phyloP scores from a whole-genome alignment of 345 rosid species.

The Citrus sp. region DNA sequence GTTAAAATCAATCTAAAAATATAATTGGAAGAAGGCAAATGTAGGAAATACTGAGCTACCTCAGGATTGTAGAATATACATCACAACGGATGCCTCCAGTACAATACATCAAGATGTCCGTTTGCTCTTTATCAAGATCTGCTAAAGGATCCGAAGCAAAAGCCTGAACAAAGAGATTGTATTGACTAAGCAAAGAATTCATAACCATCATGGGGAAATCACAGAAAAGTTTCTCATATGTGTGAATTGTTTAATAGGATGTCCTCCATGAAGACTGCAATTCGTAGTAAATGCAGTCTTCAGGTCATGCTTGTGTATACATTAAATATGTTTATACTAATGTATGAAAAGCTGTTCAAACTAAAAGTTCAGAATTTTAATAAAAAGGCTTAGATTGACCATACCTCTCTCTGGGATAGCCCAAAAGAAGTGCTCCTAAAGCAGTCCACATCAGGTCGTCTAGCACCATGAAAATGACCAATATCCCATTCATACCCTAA shows the following conservation, averaged over 20 bases:
- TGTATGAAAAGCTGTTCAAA: not conserved
- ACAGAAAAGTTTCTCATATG: not conserved
- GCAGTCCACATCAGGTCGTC: constrained; percentile 86
- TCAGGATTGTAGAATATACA: constrained; percentile 82
- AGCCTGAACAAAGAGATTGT: constrained; percentile 36
- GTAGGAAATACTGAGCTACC: constrained; percentile 41
- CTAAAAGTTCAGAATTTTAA: not conserved
- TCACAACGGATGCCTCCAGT: constrained; percentile 98
- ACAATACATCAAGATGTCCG: constrained; percentile 83
- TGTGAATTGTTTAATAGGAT: not conserved
- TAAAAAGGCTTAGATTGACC: not conserved
- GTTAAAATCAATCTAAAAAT: not conserved
- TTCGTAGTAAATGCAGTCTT: not conserved
- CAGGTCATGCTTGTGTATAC: too few species aligned
- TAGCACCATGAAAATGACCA: constrained; percentile 80
- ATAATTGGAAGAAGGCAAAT: not conserved
- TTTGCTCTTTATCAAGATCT: constrained; percentile 62
- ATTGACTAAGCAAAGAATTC: not conserved
- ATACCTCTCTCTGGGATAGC: constrained; percentile 56
- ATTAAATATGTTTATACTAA: too few species aligned
- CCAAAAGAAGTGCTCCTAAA: constrained; percentile 86
- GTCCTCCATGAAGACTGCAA: not conserved
- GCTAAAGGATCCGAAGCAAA: constrained; percentile 65
- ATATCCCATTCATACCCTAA: constrained; percentile 98
- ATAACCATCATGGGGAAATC: not conserved